Percentiles rank a stretch among this genome's conserved stretches.
Evolutionary conservation across 192 early-diverging fungal genomes (phyloP).

Genomic region (Linnemannia schmuckeri): DNA sequence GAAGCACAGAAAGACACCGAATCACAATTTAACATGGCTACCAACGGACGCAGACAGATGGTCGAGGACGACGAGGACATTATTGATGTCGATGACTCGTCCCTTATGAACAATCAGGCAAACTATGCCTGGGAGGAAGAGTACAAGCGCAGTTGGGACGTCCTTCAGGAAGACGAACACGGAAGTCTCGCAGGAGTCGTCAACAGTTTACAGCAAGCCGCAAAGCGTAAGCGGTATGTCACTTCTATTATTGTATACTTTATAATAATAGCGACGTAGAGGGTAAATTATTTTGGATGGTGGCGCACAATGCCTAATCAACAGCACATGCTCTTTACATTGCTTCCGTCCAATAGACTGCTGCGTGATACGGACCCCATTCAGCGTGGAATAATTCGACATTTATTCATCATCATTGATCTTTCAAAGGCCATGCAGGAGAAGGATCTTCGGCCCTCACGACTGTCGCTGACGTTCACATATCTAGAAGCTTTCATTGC

Average conservation of each 20-base stretch:
- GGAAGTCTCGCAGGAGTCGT: constrained; percentile 86
- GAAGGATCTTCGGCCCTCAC: constrained; percentile 85
- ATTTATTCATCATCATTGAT: constrained; percentile 87
- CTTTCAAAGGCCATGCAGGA: constrained; percentile 87
- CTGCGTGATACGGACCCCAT: constrained; percentile 78
- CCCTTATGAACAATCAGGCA: constrained; percentile 60
- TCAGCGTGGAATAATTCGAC: constrained; percentile 87
- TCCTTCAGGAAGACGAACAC: constrained; percentile 87
- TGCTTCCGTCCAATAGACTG: background rate
- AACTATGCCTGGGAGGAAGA: constrained; percentile 96
- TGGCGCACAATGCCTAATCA: constrained; percentile 25
- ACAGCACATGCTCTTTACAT: background rate
- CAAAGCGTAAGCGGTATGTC: constrained; percentile 72
- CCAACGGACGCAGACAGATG: constrained; percentile 44
- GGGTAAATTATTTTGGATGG: constrained; percentile 1
- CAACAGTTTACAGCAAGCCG: constrained; percentile 76
- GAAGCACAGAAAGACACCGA: background rate
- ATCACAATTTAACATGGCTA: constrained; percentile 27
- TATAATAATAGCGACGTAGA: background rate
- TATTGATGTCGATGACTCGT: constrained; percentile 70
- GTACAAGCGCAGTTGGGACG: constrained; percentile 98
- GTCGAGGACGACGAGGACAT: constrained; percentile 61
- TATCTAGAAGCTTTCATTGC: constrained; percentile 78
- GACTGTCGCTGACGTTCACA: constrained; percentile 79
- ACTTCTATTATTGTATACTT: background rate